Percentiles rank a stretch among this genome's conserved stretches.
phyloP scores from a whole-genome alignment of 345 rosid species.

The Camelina neglecta region DNA sequence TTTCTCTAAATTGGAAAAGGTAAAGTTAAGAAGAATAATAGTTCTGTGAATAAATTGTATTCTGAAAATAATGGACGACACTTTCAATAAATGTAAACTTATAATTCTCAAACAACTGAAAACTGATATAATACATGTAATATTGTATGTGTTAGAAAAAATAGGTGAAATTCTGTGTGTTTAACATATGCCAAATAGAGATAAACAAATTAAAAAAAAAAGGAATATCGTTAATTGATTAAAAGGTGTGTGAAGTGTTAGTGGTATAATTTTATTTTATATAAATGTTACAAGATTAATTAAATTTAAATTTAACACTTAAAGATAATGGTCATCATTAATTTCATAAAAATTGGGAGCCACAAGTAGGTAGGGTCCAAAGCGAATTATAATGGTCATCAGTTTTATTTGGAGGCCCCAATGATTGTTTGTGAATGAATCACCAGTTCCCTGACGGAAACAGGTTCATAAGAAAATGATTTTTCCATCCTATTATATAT shows the following conservation, averaged over 20 bases:
- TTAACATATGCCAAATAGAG: too few relatives aligned
- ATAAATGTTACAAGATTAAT: not conserved
- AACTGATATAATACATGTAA: too few relatives aligned
- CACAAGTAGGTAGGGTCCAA: conserved; percentile 37
- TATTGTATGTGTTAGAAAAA: too few relatives aligned
- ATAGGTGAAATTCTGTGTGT: too few relatives aligned
- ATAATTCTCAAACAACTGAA: too few relatives aligned
- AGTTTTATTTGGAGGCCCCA: conserved; percentile 28
- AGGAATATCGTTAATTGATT: not conserved
- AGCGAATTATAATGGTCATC: conserved; percentile 37
- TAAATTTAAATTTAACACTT: not conserved
- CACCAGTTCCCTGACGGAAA: not conserved
- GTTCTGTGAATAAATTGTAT: too few relatives aligned
- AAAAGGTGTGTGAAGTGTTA: conserved; percentile 2
- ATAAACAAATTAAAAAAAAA: too few relatives aligned
- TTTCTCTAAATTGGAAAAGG: too few relatives aligned
- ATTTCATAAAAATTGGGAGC: conserved; percentile 14
- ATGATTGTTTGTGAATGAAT: conserved; percentile 33
- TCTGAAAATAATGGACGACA: too few relatives aligned
- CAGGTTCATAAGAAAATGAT: not conserved
- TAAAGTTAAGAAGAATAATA: too few relatives aligned
- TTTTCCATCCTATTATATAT: not conserved
- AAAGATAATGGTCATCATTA: not conserved
- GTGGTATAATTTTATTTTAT: not conserved
- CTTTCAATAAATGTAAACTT: too few relatives aligned